These are phyloP conservation scores for Alternaria gaisen DNA, from an alignment of 2,329 filamentous ascomycete species.

Conservation along the genomic window DNA sequence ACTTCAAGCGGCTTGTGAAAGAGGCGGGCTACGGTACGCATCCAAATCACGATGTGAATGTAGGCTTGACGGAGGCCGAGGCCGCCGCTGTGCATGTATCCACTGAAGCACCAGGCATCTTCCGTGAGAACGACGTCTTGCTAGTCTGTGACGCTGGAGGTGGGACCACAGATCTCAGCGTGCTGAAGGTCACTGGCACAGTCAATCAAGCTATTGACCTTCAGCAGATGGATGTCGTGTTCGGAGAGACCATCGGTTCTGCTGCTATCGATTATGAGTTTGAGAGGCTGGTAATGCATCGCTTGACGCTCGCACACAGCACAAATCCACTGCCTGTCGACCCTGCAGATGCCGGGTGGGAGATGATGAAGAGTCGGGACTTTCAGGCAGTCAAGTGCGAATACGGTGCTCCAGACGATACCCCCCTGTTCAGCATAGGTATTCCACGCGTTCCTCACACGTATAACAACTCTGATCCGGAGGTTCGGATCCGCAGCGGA, in stretches of 20 bases:
- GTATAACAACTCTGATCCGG: slow-evolving; percentile 44
- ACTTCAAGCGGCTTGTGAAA: slow-evolving; percentile 59
- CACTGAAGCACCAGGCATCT: slow-evolving; percentile 47
- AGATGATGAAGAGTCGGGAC: slow-evolving; percentile 53
- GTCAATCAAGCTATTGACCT: slow-evolving; percentile 40
- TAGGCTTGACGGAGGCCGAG: slow-evolving; percentile 63
- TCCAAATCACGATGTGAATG: slow-evolving; percentile 51
- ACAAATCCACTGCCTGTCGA: slow-evolving; percentile 38
- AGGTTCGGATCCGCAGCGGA: slow-evolving; percentile 43
- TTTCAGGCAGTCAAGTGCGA: slow-evolving; percentile 55
- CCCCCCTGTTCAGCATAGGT: slow-evolving; percentile 47
- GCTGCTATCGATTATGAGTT: slow-evolving; percentile 54
- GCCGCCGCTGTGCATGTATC: slow-evolving; percentile 62
- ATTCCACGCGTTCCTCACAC: slow-evolving; percentile 45
- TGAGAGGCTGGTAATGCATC: slow-evolving; percentile 44
- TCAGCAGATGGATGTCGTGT: slow-evolving; percentile 50
- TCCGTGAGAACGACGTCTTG: slow-evolving; percentile 54
- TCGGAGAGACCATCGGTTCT: slow-evolving; percentile 54
- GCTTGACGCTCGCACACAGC: slow-evolving; percentile 42
- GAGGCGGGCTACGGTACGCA: slow-evolving; percentile 60
- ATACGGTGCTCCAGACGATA: slow-evolving; percentile 50
- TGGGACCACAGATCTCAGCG: slow-evolving; percentile 57
- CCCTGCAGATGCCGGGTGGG: slow-evolving; percentile 50
- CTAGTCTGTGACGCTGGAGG: slow-evolving; percentile 63
- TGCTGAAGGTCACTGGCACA: slow-evolving; percentile 46